Evolutionary conservation across 805 yeast species (phyloP).

Genomic region (Ogataea siamensis): DNA sequence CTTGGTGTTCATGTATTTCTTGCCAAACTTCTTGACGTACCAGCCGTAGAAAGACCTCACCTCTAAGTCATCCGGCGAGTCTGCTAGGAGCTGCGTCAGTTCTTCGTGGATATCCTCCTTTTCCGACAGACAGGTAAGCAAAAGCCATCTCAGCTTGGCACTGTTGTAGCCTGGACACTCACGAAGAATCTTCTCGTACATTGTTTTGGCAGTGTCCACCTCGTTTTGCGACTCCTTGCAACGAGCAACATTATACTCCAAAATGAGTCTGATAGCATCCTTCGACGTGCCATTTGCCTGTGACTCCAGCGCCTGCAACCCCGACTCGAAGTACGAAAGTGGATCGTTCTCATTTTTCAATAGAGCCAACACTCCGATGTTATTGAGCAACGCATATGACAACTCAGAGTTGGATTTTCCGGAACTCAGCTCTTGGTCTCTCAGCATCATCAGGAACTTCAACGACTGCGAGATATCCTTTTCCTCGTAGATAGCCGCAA

Average conservation of each 20-base stretch:
- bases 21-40: conserved; percentile 66
- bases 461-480: conserved; percentile 67
- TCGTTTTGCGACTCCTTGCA: conserved; percentile 39
- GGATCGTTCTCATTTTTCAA: conserved; percentile 51
- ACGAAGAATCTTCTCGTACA: conserved; percentile 57
- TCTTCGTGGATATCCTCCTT: conserved; percentile 51
- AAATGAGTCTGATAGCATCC: conserved; percentile 40
- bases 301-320: conserved; percentile 38
- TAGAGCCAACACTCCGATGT: conserved; percentile 81
- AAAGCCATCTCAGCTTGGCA: conserved; percentile 70
- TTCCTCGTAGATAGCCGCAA: conserved; percentile 69
- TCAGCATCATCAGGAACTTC: conserved; percentile 46
- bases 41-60: conserved; percentile 91
- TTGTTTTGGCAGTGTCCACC: conserved; percentile 28
- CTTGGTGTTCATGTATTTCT: conserved; percentile 46
- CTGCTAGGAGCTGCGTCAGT: conserved; percentile 51
- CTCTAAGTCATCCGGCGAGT: conserved; percentile 64
- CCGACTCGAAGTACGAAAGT: conserved; percentile 44
- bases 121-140: conserved; percentile 52
- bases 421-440: conserved; percentile 44
- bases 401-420: conserved; percentile 43
- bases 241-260: conserved; percentile 76
- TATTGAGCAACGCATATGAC: conserved; percentile 66
- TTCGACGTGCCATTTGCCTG: conserved; percentile 19
- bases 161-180: conserved; percentile 68